Evolutionary conservation across 2,329 filamentous ascomycete genomes (phyloP).

Genomic region (Botrytis fragariae): DNA sequence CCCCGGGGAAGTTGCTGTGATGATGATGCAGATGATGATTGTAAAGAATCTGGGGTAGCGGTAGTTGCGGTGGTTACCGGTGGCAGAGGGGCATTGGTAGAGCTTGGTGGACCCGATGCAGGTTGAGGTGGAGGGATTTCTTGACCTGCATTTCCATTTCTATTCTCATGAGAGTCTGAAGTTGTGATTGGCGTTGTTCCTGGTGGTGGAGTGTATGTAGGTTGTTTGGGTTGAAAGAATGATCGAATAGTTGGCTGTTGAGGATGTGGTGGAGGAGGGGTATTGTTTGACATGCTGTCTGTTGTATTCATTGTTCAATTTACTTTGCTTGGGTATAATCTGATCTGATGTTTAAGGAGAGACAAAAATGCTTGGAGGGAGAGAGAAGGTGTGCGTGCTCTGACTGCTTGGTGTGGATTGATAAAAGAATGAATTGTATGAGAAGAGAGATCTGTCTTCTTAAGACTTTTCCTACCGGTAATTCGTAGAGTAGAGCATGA

Average conservation of each 20-base stretch:
- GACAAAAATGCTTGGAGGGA: not conserved
- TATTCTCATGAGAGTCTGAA: not conserved
- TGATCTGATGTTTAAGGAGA: not conserved
- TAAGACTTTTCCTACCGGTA: not conserved
- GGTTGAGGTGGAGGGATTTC: conserved; percentile 25
- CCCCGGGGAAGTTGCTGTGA: conserved; percentile 40
- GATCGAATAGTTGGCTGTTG: conserved; percentile 58
- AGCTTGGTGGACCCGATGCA: conserved; percentile 24
- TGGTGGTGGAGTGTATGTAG: conserved; percentile 46
- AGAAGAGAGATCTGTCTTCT: not conserved
- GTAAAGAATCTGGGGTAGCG: conserved; percentile 21
- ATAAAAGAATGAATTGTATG: not conserved
- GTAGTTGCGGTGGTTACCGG: conserved; percentile 22
- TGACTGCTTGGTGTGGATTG: not conserved
- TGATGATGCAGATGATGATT: conserved; percentile 13
- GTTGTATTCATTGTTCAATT: not conserved
- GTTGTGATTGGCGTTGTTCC: conserved; percentile 23
- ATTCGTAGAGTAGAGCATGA: too few relatives aligned
- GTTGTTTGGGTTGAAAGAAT: conserved; percentile 55
- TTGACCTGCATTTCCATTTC: not conserved
- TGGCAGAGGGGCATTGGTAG: conserved; percentile 14
- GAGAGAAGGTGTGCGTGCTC: not conserved
- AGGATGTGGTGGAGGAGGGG: conserved; percentile 21
- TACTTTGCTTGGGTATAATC: not conserved
- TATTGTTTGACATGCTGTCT: conserved; percentile 11